These are phyloP conservation scores for Thuja plicata DNA, from an alignment of 83 land plant genomes.

Conservation along the genomic window DNA sequence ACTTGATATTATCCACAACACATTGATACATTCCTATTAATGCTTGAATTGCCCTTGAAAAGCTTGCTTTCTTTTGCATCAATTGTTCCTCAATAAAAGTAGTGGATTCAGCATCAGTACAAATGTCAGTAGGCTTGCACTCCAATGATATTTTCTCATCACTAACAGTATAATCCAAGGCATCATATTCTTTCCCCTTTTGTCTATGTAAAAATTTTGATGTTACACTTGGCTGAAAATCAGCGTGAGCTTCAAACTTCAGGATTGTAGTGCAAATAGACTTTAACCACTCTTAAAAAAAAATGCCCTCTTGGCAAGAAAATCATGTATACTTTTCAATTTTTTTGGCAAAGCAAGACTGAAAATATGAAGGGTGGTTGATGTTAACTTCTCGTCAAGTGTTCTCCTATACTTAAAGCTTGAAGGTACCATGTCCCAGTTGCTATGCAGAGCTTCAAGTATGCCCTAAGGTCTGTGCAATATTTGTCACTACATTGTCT, in stretches of 20 bases:
- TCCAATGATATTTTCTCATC: background rate
- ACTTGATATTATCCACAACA: background rate
- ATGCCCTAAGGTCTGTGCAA: conserved; percentile 74
- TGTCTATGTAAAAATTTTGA: background rate
- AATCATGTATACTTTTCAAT: conserved; percentile 48
- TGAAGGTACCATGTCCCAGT: conserved; percentile 54
- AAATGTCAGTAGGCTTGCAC: too few relatives aligned
- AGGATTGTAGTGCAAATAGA: background rate
- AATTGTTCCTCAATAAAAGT: background rate
- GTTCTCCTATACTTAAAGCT: conserved; percentile 75
- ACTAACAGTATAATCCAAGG: background rate
- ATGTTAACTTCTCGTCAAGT: conserved; percentile 79
- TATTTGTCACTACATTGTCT: too few relatives aligned
- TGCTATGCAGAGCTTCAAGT: conserved; percentile 57
- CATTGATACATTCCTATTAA: conserved; percentile 1
- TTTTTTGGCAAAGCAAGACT: conserved; percentile 59
- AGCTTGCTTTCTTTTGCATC: background rate
- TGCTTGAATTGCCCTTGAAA: conserved; percentile 11
- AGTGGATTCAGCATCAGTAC: background rate
- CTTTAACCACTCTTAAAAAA: conserved; percentile 16
- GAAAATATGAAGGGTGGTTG: conserved; percentile 77
- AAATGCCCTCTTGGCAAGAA: conserved; percentile 39
- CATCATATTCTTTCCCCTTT: background rate
- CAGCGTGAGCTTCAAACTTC: background rate
- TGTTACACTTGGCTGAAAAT: background rate